Evolutionary conservation across 139 green algal genomes (phyloP), one percentile per base, ranked within the genome.

Genomic region (Auxenochlorella pyrenoidosa): DNA sequence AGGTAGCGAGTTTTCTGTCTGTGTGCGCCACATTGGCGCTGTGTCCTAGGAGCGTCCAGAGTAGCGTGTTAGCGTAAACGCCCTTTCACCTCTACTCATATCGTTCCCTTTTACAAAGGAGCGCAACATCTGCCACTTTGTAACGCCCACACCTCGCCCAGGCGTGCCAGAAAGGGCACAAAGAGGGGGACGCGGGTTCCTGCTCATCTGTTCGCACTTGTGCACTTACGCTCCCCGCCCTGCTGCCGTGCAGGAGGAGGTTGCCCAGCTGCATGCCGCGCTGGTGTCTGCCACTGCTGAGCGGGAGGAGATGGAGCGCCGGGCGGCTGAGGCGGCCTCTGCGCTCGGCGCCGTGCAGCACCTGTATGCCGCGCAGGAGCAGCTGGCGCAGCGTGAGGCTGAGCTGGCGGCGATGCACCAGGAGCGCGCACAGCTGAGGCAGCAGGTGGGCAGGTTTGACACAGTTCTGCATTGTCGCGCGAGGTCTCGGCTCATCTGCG

Each of bases 341-440:
- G 72, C 84, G 1, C n/a, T 68, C n/a, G 44, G 30, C 5, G 71
- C 76, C 3, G 76, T 66, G 5, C 66, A 89, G 85, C 73, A 71
- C 44, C 59, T 89, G 38, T 71, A 59, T 36, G 13, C 43, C 4
- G 47, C 28, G 36, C 58, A 59, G 40, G 65, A 75, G 28, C 34
- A 77, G 75, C 85, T 89, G 34, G 18, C 60, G 30, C 16, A 2
- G 12, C 78, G 79, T 1, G 66, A 59, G 75, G 65, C 51, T 28
- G 85, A 89, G 85, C 85, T 89, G 78, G 40, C 15, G 24, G 75
- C 44, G 5, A n/a, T 38, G 47, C 22, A 58, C 6, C 21, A 85
- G 34, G 60, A 85, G 70, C 78, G 36, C 2, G 26, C 22, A 0
- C 54, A 21, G 0, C 66, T 85, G 38, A 18, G 8, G 13, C 75